A percentile compares a stretch with the other conserved stretches of the same genome.
phyloP scores from a whole-genome alignment of 1,284 basidiomycete species.

The Phaffia rhodozyma region DNA sequence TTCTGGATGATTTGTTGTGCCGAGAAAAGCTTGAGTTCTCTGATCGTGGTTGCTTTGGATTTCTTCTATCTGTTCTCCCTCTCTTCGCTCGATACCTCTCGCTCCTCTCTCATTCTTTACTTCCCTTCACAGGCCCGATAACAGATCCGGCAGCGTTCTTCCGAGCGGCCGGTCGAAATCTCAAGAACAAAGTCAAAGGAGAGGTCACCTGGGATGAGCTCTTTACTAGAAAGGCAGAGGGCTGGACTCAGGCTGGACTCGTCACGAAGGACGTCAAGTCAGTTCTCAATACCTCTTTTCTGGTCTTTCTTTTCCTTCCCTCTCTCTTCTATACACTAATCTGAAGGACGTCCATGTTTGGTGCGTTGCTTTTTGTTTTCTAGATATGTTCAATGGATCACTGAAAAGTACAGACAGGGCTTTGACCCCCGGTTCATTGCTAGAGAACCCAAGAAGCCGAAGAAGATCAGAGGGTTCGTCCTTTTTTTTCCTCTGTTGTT shows the following conservation, averaged over 20 bases:
- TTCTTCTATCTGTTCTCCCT: neutral
- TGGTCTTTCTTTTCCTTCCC: neutral
- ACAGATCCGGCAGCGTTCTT: constrained; percentile 5
- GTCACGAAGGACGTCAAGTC: constrained; percentile 5
- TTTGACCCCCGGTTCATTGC: constrained; percentile 2
- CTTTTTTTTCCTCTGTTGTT: neutral
- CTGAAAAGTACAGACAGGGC: constrained; percentile 5
- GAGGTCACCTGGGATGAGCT: constrained; percentile 10
- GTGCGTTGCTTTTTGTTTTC: neutral
- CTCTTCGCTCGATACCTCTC: neutral
- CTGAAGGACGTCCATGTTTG: neutral
- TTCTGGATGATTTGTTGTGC: neutral
- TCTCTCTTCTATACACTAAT: neutral
- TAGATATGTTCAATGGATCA: constrained; percentile 4
- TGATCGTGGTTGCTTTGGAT: neutral
- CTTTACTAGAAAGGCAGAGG: neutral
- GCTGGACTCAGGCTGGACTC: constrained; percentile 2
- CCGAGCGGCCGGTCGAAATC: neutral
- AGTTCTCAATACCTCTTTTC: neutral
- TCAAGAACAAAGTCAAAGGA: constrained; percentile 3
- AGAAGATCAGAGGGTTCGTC: constrained; percentile 10
- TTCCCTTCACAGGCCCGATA: constrained; percentile 2
- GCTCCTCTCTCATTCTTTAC: neutral
- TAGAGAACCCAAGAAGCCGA: constrained; percentile 8
- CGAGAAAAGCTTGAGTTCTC: neutral